A percentile compares a stretch with the other conserved stretches of the same genome.
Evolutionary conservation across 2,329 filamentous ascomycete genomes (phyloP).

Genomic region (Trichoderma afroharzianum): DNA sequence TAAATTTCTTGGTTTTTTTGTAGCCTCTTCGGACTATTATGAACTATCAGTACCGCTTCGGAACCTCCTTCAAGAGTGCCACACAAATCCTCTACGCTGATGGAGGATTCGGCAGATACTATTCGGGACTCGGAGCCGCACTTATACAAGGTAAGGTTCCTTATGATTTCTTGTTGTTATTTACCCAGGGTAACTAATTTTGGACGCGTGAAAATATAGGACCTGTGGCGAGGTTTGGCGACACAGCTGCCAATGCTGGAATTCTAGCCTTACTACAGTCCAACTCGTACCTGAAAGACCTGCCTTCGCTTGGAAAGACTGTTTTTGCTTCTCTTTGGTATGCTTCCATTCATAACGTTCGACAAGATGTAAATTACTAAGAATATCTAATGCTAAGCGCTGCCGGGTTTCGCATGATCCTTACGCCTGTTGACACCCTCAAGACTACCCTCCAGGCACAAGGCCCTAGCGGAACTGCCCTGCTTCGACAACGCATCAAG

Average conservation of each 20-base stretch:
- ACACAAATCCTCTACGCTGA: constrained; percentile 40
- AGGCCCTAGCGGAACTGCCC: constrained; percentile 38
- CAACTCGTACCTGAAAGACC: constrained; percentile 41
- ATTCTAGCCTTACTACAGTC: constrained; percentile 46
- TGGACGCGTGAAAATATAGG: constrained; percentile 27
- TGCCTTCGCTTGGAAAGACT: constrained; percentile 43
- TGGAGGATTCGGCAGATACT: constrained; percentile 42
- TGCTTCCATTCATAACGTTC: neutral
- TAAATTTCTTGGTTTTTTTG: neutral
- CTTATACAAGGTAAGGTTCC: constrained; percentile 40
- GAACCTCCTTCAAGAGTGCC: constrained; percentile 39
- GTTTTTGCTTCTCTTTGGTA: constrained; percentile 46
- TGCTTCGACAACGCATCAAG: constrained; percentile 44
- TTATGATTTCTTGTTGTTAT: neutral
- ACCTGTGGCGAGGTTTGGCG: constrained; percentile 44
- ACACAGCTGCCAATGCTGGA: constrained; percentile 47
- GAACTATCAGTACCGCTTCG: constrained; percentile 50
- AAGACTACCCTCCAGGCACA: constrained; percentile 49
- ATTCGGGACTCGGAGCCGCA: constrained; percentile 43
- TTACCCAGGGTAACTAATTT: neutral
- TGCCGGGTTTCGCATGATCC: constrained; percentile 44
- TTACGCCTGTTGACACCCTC: constrained; percentile 48
- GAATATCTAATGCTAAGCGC: constrained; percentile 29
- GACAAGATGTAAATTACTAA: neutral
- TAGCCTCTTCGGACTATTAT: constrained; percentile 48